Base-by-base conservation (phyloP, 2,329 filamentous ascomycete genomes). In the Pseudopyricularia javanii region DNA sequence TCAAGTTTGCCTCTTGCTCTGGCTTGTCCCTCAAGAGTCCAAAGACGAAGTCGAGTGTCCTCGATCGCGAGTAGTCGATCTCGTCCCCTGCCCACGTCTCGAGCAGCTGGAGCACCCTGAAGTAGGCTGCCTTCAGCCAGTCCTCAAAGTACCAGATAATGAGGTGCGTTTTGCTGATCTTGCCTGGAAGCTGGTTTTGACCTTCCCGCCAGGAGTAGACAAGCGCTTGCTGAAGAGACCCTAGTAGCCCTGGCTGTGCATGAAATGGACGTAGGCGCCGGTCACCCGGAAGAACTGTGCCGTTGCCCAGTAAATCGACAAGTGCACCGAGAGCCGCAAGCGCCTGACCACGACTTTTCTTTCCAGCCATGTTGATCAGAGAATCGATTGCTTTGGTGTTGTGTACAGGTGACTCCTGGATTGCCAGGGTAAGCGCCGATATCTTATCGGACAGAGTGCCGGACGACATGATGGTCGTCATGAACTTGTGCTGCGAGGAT, bases 361-460 rank as follows among this genome's bases (percentile, higher is more conserved):
- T 98, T 62, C 83, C 85, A n/a, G 91, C 89, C 45, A 98, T 71
- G 1, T 72, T 79, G 58, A 97, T 74, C 48, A 98, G 73, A 56
- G 82, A 88, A 60, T 97, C 91, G 56, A 97, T 83, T 1, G 91
- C 86, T 63, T 93, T 91, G 57, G 82, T 84, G 56, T 91, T 97
- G 68, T 98, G 93, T 51, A 97, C 72, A 17, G 93, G 93, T 8
- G 94, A 97, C 68, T 98, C 93, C 71, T 98, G 94, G 12, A 96
- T 83, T 53, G 93, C 86, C 59, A 98, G 75, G 4, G 93, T 98
- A 62, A 98, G 74, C 3, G 93, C 94, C 3, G 93, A 98, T 45
- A 97, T 86, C 67, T 96, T 97, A 67, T 98, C 93, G 53, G 90
- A 94, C 60, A 97, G 80, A 9, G 94, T 98, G 74, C 93, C 93